Percentiles rank a stretch among this genome's conserved stretches.
Conservation (phyloP, 108 stramenopile species). For the Skeletonema menzelii region DNA sequence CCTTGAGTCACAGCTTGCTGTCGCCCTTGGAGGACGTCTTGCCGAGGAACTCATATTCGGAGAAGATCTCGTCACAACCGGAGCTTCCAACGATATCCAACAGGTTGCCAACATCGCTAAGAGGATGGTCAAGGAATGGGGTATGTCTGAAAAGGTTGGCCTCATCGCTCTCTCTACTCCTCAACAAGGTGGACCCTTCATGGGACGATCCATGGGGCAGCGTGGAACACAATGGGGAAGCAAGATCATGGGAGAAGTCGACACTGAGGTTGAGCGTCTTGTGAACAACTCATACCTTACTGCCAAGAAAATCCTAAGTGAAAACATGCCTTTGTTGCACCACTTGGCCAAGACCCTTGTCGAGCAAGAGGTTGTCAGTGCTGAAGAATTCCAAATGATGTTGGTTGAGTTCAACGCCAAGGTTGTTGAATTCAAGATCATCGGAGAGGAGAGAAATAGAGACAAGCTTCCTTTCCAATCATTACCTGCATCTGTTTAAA, state of each 20-base stretch:
- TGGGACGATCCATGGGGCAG: slow-evolving; percentile 48
- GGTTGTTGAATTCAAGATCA: slow-evolving; percentile 62
- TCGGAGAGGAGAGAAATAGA: slow-evolving; percentile 56
- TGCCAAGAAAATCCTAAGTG: slow-evolving; percentile 84
- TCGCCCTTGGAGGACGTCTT: slow-evolving; percentile 95
- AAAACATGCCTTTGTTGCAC: slow-evolving; percentile 84
- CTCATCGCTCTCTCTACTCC: slow-evolving; percentile 83
- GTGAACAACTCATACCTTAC: slow-evolving; percentile 90
- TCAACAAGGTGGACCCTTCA: slow-evolving; percentile 67
- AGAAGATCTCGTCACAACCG: slow-evolving; percentile 93
- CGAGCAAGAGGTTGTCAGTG: slow-evolving; percentile 92
- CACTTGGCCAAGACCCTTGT: slow-evolving; percentile 76
- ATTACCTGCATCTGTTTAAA: slow-evolving; percentile 33
- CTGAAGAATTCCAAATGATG: slow-evolving; percentile 95
- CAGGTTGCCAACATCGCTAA: slow-evolving; percentile 94
- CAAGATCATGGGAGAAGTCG: slow-evolving; percentile 72
- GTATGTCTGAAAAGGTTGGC: slow-evolving; percentile 94
- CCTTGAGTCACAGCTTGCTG: slow-evolving; percentile 90
- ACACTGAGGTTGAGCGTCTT: slow-evolving; percentile 92
- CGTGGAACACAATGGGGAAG: slow-evolving; percentile 80
- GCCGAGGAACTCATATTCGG: slow-evolving; percentile 98
- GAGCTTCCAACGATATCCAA: slow-evolving; percentile 96
- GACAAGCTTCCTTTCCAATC: slow-evolving; percentile 86
- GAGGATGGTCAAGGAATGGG: slow-evolving; percentile 96
- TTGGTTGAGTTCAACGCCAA: slow-evolving; percentile 79